Evolutionary conservation across 2,329 filamentous ascomycete genomes (phyloP).

Genomic region (Leptographium flavum): DNA sequence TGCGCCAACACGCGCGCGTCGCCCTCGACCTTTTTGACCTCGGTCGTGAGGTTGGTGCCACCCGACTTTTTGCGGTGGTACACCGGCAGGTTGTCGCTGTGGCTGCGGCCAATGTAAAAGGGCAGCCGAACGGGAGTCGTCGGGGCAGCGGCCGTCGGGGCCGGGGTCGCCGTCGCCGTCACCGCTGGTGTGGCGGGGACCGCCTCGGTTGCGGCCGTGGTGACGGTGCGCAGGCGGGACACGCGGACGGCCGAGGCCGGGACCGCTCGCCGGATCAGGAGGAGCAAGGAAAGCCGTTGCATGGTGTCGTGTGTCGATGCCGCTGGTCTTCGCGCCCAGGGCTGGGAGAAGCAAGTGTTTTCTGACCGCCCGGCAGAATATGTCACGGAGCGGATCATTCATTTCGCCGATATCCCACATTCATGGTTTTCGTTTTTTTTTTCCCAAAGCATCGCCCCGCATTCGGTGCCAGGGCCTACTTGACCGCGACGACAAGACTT

Average conservation of each 20-base stretch:
- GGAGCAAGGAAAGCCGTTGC: not conserved
- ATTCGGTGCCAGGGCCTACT: not conserved
- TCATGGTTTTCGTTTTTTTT: conserved; percentile 6
- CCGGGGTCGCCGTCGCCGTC: not conserved
- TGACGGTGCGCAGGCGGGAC: not conserved
- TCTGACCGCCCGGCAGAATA: conserved; percentile 12
- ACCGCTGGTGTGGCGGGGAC: too few relatives aligned
- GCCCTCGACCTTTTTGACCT: conserved; percentile 68
- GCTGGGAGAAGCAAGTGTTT: too few relatives aligned
- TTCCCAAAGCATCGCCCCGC: not conserved
- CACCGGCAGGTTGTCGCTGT: conserved; percentile 56
- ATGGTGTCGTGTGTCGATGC: too few relatives aligned
- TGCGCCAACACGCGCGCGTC: conserved; percentile 47
- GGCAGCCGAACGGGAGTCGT: conserved; percentile 3
- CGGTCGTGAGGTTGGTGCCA: conserved; percentile 60
- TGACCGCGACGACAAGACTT: too few relatives aligned
- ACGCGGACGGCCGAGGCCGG: too few relatives aligned
- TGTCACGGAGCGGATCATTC: conserved; percentile 5
- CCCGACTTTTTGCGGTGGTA: conserved; percentile 63
- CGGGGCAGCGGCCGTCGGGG: not conserved
- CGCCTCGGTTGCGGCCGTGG: too few relatives aligned
- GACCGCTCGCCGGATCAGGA: not conserved
- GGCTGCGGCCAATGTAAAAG: conserved; percentile 62
- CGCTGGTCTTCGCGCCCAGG: too few relatives aligned
- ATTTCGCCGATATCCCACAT: conserved; percentile 6